phyloP scores from a whole-genome alignment of 257 asterid species.

The Gynochthodes officinalis region DNA sequence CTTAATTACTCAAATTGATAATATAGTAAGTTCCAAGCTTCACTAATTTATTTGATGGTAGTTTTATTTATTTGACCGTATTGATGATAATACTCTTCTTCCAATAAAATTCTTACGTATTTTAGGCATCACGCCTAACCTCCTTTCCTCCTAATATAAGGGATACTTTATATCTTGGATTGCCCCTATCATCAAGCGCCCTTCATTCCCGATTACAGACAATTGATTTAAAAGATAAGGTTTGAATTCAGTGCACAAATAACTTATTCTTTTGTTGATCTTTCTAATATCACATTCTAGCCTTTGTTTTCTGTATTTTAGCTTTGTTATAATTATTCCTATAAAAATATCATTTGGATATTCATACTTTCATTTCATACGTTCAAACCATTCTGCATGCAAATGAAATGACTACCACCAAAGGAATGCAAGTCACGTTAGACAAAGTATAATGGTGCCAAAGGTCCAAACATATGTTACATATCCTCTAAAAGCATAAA shows the following conservation, averaged over 20 bases:
- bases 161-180: conserved; percentile 78
- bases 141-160: conserved; percentile 95
- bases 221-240: conserved; percentile 59
- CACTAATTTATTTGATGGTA: conserved; percentile 2
- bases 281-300: not conserved
- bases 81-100: conserved; percentile 5
- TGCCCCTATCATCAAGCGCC: conserved; percentile 64
- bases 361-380: no score
- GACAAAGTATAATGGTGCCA: no score
- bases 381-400: no score
- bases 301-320: not conserved
- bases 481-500: no score
- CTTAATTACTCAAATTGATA: conserved; percentile 86
- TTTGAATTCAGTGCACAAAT: conserved; percentile 16
- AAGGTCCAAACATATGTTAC: no score
- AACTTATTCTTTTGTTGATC: not conserved
- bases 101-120: conserved; percentile 14
- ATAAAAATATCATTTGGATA: no score
- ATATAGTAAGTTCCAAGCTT: conserved; percentile 50
- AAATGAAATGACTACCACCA: no score
- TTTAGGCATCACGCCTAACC: conserved; percentile 81
- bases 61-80: not conserved
- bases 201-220: conserved; percentile 49
- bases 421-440: no score
- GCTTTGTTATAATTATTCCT: not conserved